Percentiles rank a stretch among this genome's conserved stretches.
Conservation (phyloP, 768 basidiomycete species). For the Vishniacozyma victoriae region DNA sequence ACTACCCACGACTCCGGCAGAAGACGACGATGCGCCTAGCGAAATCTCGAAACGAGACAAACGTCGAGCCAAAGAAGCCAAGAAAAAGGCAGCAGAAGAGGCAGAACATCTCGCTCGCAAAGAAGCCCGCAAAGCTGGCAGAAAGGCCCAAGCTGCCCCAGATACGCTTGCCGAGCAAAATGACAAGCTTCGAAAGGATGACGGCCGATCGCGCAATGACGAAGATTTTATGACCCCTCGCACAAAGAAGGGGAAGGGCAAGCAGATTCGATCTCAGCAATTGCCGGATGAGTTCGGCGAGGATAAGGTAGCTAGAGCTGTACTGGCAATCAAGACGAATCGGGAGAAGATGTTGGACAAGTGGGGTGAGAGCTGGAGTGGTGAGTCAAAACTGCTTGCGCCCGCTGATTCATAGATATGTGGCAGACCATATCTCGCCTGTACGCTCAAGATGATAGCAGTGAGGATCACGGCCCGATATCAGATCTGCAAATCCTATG, state of each 20-base stretch:
- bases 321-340: conserved; percentile 20
- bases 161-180: conserved; percentile 11
- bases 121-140: conserved; percentile 13
- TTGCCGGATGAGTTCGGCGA: conserved; percentile 6
- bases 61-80: conserved; percentile 65
- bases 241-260: conserved; percentile 1
- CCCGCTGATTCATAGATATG: neutral
- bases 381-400: conserved; percentile 10
- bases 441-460: no score
- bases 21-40: conserved; percentile 1
- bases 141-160: conserved; percentile 3
- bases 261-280: no score
- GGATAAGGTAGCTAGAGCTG: conserved; percentile 44
- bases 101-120: conserved; percentile 25
- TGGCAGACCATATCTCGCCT: neutral
- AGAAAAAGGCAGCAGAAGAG: conserved; percentile 56
- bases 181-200: conserved; percentile 4
- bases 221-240: conserved; percentile 8
- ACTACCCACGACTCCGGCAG: no score
- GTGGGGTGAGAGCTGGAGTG: conserved; percentile 25
- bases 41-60: conserved; percentile 72
- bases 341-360: conserved; percentile 25
- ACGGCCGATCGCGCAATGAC: conserved; percentile 1
- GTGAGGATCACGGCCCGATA: no score
- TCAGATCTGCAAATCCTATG: no score